Evolutionary conservation across 2,329 filamentous ascomycete species (phyloP), one percentile per base, ranked within the genome.

Genomic region (Fusarium bactridioides): DNA sequence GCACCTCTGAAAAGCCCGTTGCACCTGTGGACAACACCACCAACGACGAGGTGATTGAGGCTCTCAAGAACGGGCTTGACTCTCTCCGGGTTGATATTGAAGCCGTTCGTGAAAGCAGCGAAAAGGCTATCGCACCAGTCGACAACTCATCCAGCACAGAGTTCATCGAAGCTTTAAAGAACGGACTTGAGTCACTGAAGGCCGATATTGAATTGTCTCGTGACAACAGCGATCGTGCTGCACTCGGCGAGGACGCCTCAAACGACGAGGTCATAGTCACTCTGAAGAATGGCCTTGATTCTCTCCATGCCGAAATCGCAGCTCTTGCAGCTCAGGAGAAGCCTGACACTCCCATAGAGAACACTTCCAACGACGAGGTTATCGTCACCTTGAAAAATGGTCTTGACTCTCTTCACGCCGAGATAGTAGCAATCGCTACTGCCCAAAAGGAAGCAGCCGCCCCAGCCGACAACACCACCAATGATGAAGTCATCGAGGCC

Each of bases 251-350:
- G 72, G 87, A 93, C 80, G 93, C 91, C 3, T 88, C 92, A 53
- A 94, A 92, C 64, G 92, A 95, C 69, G 94, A 97, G 80, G 94
- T 97, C 51, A 85, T 97, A 2, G 92, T 97, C 65, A 93, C 92
- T 0, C 86, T 97, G 60, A 95, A 92, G 79, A 88, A 90, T n/a
- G 94, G 94, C 0, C 84, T 97, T 13, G 89, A 91, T 44, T 86
- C 86, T 45, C 86, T 97, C 27, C 91, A 91, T 59, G 86, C 88
- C 4, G 94, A 97, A 56, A 92, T 95, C 9, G 64, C 64, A 23
- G 63, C 64, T 4, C 91, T 92, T 25, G 88, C 90, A 29, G 82
- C 92, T 81, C 91, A 93, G 9, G 84, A 89, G 27, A 74, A 61
- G 33, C 41, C 71, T 5, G 61, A 72, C 33, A 41, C 65, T 4